Evolutionary conservation across 2,329 filamentous ascomycete species (phyloP).

Genomic region (Aspergillus neoniger): DNA sequence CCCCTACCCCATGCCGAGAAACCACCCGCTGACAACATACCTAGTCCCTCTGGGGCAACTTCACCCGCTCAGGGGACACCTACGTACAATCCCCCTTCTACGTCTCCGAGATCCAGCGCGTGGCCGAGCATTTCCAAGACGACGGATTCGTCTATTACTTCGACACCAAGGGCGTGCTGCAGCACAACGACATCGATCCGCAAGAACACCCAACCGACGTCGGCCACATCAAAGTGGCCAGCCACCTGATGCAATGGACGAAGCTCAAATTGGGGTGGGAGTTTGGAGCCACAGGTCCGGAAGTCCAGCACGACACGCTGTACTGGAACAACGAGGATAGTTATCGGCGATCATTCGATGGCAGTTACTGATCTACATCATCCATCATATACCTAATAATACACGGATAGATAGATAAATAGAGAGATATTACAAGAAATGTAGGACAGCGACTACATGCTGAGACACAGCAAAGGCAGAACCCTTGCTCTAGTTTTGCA

Average conservation of each 20-base stretch:
- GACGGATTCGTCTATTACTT: slow-evolving; percentile 62
- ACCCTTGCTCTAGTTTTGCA: not conserved
- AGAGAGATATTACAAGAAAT: slow-evolving; percentile 1
- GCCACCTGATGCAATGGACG: slow-evolving; percentile 61
- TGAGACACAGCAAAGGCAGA: slow-evolving; percentile 3
- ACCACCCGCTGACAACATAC: slow-evolving; percentile 5
- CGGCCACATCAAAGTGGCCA: slow-evolving; percentile 62
- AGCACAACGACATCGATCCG: slow-evolving; percentile 63
- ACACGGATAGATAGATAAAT: not conserved
- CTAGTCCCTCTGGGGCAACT: slow-evolving; percentile 58
- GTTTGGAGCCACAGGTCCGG: slow-evolving; percentile 54
- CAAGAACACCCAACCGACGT: slow-evolving; percentile 63
- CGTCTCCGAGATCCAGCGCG: slow-evolving; percentile 52
- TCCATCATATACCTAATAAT: not conserved
- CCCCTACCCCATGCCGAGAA: not conserved
- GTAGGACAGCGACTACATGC: slow-evolving; percentile 18
- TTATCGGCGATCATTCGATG: slow-evolving; percentile 36
- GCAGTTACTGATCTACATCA: not conserved
- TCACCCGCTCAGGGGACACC: slow-evolving; percentile 53
- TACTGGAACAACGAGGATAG: slow-evolving; percentile 56
- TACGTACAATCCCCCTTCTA: slow-evolving; percentile 53
- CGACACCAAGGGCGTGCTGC: slow-evolving; percentile 61
- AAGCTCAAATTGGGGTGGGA: slow-evolving; percentile 59
- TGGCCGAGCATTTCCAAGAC: slow-evolving; percentile 55
- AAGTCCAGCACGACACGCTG: slow-evolving; percentile 53